These are phyloP conservation scores for Chamaenerion angustifolium DNA, from an alignment of 345 rosid species.

Conservation along the genomic window DNA sequence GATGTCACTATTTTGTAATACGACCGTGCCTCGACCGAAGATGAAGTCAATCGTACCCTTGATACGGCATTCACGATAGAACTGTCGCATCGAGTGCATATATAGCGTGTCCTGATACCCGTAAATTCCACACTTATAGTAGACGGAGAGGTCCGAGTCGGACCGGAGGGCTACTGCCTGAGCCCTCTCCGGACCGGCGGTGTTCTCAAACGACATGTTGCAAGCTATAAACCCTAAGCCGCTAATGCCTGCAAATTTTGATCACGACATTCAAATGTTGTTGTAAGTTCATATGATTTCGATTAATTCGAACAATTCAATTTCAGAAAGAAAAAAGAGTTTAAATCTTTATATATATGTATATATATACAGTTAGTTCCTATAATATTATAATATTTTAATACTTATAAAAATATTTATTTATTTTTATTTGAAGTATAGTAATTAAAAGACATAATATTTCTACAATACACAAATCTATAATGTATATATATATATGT, in stretches of 20 bases:
- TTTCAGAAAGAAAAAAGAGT: too few relatives aligned
- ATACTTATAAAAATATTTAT: too few relatives aligned
- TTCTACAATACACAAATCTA: too few relatives aligned
- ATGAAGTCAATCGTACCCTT: slow-evolving; percentile 84
- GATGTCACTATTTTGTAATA: slow-evolving; percentile 57
- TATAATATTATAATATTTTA: too few relatives aligned
- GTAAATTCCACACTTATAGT: slow-evolving; percentile 18
- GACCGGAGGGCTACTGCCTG: slow-evolving; percentile 15
- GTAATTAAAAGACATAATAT: too few relatives aligned
- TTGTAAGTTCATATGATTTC: too few relatives aligned
- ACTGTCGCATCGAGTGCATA: slow-evolving; percentile 54
- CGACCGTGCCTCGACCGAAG: slow-evolving; percentile 71
- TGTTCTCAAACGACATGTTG: not conserved
- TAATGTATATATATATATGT: too few relatives aligned
- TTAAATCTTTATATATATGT: too few relatives aligned
- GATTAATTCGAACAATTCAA: too few relatives aligned
- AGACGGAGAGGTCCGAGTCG: slow-evolving; percentile 58
- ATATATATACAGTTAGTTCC: too few relatives aligned
- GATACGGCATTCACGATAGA: slow-evolving; percentile 70
- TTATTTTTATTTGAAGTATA: too few relatives aligned
- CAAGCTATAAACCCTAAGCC: not conserved
- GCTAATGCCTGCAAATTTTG: not conserved
- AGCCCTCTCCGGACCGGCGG: not conserved
- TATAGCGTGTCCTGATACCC: slow-evolving; percentile 41
- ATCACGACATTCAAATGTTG: too few relatives aligned